Evolutionary conservation across 2,329 filamentous ascomycete species (phyloP).

Genomic region (Fusarium caatingaense): DNA sequence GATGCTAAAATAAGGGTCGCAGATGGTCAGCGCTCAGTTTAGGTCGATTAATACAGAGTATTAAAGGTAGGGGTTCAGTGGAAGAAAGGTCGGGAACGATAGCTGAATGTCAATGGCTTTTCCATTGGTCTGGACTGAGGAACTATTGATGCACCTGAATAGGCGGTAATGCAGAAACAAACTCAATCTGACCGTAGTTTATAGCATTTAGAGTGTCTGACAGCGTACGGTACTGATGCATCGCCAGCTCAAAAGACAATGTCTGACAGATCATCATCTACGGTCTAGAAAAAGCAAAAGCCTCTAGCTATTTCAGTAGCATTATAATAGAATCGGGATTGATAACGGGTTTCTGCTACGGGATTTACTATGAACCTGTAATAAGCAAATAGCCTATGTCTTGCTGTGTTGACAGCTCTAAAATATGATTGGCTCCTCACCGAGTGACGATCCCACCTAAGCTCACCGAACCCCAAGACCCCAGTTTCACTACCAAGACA

Average conservation of each 20-base stretch:
- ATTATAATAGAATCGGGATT: background rate
- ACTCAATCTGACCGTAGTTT: background rate
- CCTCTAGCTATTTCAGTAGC: background rate
- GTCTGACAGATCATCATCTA: background rate
- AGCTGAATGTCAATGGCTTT: background rate
- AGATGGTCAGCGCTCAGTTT: slow-evolving; percentile 1
- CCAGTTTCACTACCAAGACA: slow-evolving; percentile 37
- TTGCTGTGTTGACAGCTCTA: background rate
- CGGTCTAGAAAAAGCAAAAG: background rate
- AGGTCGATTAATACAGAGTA: background rate
- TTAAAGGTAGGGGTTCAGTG: background rate
- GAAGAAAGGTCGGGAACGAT: background rate
- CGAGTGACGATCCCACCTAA: slow-evolving; percentile 4
- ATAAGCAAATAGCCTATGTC: background rate
- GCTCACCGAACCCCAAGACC: slow-evolving; percentile 32
- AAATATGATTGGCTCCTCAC: slow-evolving; percentile 28
- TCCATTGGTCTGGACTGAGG: background rate
- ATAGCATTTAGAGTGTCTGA: background rate
- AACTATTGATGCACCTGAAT: background rate
- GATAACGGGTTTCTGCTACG: background rate
- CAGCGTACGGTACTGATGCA: background rate
- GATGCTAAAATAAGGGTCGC: background rate
- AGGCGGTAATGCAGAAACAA: background rate
- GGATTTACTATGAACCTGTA: background rate
- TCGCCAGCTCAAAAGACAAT: background rate